A percentile compares a stretch with the other conserved stretches of the same genome.
These are phyloP conservation scores for Talaromyces sp. DNA, from an alignment of 2,329 filamentous ascomycete species.

Conservation along the genomic window DNA sequence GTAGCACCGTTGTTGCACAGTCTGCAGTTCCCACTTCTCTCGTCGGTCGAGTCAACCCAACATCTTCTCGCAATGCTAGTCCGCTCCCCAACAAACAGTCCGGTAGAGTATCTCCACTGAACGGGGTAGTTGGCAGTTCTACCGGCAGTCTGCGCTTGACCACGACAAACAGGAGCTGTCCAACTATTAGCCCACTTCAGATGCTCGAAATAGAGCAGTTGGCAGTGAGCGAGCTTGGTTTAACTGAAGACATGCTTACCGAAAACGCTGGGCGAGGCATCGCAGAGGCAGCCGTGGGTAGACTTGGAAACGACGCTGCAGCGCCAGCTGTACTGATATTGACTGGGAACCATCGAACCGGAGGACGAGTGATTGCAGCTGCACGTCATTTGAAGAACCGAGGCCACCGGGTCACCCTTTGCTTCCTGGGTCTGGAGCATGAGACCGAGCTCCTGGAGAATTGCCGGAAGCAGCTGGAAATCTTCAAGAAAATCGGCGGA, in stretches of 20 bases:
- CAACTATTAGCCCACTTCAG: conserved; percentile 64
- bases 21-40: conserved; percentile 29
- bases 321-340: conserved; percentile 66
- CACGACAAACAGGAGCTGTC: conserved; percentile 51
- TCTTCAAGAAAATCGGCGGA: conserved; percentile 79
- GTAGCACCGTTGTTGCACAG: conserved; percentile 37
- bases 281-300: conserved; percentile 69
- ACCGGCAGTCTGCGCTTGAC: conserved; percentile 48
- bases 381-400: conserved; percentile 83
- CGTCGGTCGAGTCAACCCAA: conserved; percentile 27
- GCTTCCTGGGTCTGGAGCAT: conserved; percentile 77
- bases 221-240: conserved; percentile 76
- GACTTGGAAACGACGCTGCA: conserved; percentile 54
- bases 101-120: conserved; percentile 39
- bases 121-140: conserved; percentile 27
- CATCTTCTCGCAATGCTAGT: conserved; percentile 32
- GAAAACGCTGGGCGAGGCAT: conserved; percentile 88
- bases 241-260: conserved; percentile 84
- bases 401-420: conserved; percentile 73
- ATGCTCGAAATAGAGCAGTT: conserved; percentile 92
- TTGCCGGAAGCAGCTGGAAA: conserved; percentile 72
- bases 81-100: conserved; percentile 36
- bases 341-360: conserved; percentile 93
- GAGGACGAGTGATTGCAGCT: conserved; percentile 76
- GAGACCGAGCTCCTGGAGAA: conserved; percentile 76